Evolutionary conservation across 495 filamentous ascomycete genomes (phyloP).

Genomic region (Xylaria venustula): DNA sequence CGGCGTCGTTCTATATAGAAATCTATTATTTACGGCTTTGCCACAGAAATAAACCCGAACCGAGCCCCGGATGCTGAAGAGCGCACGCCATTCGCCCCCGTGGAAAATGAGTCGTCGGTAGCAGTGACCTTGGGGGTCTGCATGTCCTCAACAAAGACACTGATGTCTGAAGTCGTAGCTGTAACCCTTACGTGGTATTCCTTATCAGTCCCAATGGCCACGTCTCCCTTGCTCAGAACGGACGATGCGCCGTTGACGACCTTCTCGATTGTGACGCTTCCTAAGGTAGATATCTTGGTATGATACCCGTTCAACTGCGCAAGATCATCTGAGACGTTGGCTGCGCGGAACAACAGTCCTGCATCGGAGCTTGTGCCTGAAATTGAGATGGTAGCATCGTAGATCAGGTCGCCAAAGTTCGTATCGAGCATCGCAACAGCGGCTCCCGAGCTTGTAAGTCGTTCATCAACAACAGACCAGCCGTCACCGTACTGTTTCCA

Average conservation of each 20-base stretch:
- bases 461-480: conserved; percentile 16
- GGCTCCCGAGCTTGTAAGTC: conserved; percentile 11
- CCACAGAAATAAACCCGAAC: conserved; percentile 27
- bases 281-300: conserved; percentile 11
- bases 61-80: conserved; percentile 13
- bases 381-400: conserved; percentile 23
- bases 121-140: conserved; percentile 10
- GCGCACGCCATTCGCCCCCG: conserved; percentile 24
- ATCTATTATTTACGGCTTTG: conserved; percentile 2
- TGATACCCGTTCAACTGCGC: conserved; percentile 7
- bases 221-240: conserved; percentile 8
- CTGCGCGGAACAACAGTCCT: conserved; percentile 29
- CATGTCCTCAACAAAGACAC: conserved; percentile 24
- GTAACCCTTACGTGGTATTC: conserved; percentile 22
- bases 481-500: conserved; percentile 25
- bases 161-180: conserved; percentile 20
- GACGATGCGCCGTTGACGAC: conserved; percentile 13
- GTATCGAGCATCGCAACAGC: conserved; percentile 31
- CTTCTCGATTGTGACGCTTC: conserved; percentile 17
- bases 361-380: conserved; percentile 18
- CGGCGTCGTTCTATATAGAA: background rate
- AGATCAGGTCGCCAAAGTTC: conserved; percentile 28
- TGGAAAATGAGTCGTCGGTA: conserved; percentile 17
- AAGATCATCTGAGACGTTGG: background rate
- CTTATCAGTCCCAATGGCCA: background rate